Percentiles rank a stretch among this genome's conserved stretches.
Evolutionary conservation across 2,329 filamentous ascomycete species (phyloP).

Genomic region (Atkinsonella texensis): DNA sequence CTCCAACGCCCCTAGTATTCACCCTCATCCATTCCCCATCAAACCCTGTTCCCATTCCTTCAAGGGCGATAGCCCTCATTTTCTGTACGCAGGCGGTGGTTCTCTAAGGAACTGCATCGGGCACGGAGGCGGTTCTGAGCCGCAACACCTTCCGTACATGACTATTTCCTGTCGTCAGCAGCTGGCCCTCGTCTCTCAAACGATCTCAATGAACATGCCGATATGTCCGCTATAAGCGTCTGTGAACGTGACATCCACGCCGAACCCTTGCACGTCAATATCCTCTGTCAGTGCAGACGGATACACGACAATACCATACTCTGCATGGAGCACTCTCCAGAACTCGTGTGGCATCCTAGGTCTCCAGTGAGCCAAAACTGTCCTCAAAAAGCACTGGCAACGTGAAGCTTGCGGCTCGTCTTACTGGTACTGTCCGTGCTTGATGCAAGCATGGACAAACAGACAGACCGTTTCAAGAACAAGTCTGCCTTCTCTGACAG

Average conservation of each 20-base stretch:
- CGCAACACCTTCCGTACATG: conserved; percentile 22
- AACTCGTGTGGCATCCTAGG: conserved; percentile 24
- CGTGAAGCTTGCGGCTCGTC: not conserved
- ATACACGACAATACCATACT: conserved; percentile 29
- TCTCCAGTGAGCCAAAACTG: too few species aligned
- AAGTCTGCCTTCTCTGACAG: conserved; percentile 20
- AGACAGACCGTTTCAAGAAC: conserved; percentile 27
- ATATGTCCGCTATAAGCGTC: conserved; percentile 26
- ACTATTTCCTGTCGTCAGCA: conserved; percentile 12
- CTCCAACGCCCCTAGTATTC: not conserved
- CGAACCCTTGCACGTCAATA: conserved; percentile 20
- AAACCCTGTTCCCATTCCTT: not conserved
- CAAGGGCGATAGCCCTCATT: conserved; percentile 5
- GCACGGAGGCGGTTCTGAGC: conserved; percentile 21
- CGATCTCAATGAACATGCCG: conserved; percentile 12
- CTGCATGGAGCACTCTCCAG: conserved; percentile 24
- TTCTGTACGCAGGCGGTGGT: conserved; percentile 23
- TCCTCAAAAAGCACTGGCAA: too few species aligned
- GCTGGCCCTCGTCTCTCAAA: not conserved
- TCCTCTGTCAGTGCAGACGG: conserved; percentile 26
- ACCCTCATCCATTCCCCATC: not conserved
- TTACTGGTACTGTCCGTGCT: conserved; percentile 25
- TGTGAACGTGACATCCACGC: conserved; percentile 23
- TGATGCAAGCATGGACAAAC: conserved; percentile 28
- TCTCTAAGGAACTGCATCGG: conserved; percentile 26